Base-by-base conservation (phyloP, 208 protist species). In the Endotrypanum monterogeii region DNA sequence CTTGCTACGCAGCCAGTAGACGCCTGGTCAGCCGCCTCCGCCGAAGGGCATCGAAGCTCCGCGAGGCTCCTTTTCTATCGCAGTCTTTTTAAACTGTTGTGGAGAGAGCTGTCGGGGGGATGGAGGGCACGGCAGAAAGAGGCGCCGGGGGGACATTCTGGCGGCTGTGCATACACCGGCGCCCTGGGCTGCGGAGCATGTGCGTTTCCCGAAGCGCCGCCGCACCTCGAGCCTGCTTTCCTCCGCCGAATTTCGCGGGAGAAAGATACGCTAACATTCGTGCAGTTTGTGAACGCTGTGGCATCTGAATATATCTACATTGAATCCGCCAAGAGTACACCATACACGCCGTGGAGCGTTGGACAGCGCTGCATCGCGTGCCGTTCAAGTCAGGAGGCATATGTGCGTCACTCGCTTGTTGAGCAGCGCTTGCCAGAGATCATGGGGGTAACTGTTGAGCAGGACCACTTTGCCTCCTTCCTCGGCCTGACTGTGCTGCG, bases 1-100 rank as follows among this genome's bases (percentile, higher is more conserved):
- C 85, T 97, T 2, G 93, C 93, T 23, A 96, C 93, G 54, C 93
- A 97, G 81, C 93, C 93, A 54, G 71, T 92, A 25, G 91, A 95
- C 71, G 91, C 91, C 82, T 95, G 91, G 88, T 82, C 86, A 8
- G 87, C 84, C 2, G 84, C 78, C 1, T 89, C 85, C 0, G 60
- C 88, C 3, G 80, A 90, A 54, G 91, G 90, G 2, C 89, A 96
- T 73, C 81, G 84, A 44, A 86, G 76, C 71, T 96, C 93, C 11
- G 84, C 85, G 23, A 78, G 76, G 35, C 41, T 96, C 14, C 83
- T 95, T 32, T 97, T 97, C 72, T 94, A 88, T 69, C 86, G 93
- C 20, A 91, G 89, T 63, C 69, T 95, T 32, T 85, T 97, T 30
- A 85, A 86, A 54, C 50, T 89, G 28, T 62, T 96, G 25, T 96